phyloP scores from a whole-genome alignment of 2,329 filamentous ascomycete genomes.

The Drechmeria coniospora region DNA sequence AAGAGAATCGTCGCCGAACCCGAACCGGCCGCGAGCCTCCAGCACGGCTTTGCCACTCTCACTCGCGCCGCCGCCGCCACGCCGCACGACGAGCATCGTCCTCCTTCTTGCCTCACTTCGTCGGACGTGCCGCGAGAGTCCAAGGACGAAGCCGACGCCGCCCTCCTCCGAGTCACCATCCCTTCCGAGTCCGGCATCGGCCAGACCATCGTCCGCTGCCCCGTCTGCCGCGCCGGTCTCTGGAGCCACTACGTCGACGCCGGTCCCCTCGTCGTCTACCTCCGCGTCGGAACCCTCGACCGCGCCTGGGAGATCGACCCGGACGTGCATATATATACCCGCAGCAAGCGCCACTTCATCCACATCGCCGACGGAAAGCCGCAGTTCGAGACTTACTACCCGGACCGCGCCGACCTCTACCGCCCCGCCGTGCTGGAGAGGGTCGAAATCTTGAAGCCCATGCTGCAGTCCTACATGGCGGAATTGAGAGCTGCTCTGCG shows the following conservation, averaged over 20 bases:
- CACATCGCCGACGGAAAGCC: slow-evolving; percentile 18
- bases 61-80: too few relatives aligned
- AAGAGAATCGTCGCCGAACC: slow-evolving; percentile 9
- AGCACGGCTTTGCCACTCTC: too few relatives aligned
- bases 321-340: slow-evolving; percentile 28
- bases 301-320: slow-evolving; percentile 20
- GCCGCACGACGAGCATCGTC: too few relatives aligned
- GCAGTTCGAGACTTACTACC: slow-evolving; percentile 21
- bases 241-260: slow-evolving; percentile 25
- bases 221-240: slow-evolving; percentile 22
- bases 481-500: slow-evolving; percentile 5
- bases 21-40: slow-evolving; percentile 3
- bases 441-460: slow-evolving; percentile 10
- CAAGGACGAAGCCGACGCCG: background rate
- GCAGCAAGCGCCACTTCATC: slow-evolving; percentile 23
- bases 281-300: slow-evolving; percentile 30
- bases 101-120: too few relatives aligned
- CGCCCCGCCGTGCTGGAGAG: slow-evolving; percentile 17
- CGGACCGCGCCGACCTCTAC: slow-evolving; percentile 14
- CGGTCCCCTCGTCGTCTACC: slow-evolving; percentile 16
- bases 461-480: slow-evolving; percentile 7
- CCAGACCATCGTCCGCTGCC: slow-evolving; percentile 26
- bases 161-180: slow-evolving; percentile 11
- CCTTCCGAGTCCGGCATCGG: slow-evolving; percentile 25
- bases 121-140: too few relatives aligned